Base-by-base conservation (phyloP, 805 yeast species). In the Candida glaebosa region DNA sequence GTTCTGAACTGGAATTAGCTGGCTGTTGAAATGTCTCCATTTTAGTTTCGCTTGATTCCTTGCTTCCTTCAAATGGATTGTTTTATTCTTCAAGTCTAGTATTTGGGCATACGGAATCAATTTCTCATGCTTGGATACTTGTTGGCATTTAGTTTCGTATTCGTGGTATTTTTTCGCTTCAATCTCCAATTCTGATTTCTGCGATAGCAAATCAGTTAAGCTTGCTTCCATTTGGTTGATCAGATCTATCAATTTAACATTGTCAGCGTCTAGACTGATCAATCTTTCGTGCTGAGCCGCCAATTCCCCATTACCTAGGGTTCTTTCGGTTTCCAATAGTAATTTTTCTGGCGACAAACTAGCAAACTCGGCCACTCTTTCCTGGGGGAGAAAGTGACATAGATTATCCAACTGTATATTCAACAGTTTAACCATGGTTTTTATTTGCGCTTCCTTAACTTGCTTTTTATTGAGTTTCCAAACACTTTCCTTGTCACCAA, bases 301-400 rank as follows among this genome's bases (percentile, higher is more conserved):
- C 48, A 90, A 63, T 30, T 75, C 70, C 2, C 82, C 76, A 38
- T 76, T 69, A 4, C 84, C 87, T 24, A 88, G 76, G 1, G 96
- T 88, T 44, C 91, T 67, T 54, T 89, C 87, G 1, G 96, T 87
- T 52, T 87, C 95, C 18, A 69, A 53, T 9, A 93, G 68, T 6
- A 91, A 65, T 45, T 80, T 79, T 47, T 85, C 89, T 1, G 95
- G 86, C 20, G 85, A 75, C 49, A 87, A 65, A 2, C 83, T 77
- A 0, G 97, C 95, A 68, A 93, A 93, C 49, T 87, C 88, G 2
- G 95, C 91, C 5, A 93, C 98, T 45, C 95, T 73, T 53, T 91
- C 98, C 58, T 93, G 99, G 0, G 99, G 96, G 41, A 93, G 67
- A 55, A 93, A 93, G 57, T 91, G 97, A 56, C 98, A 90, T 38